Base-by-base conservation (phyloP, 2,329 filamentous ascomycete species). In the Macrophomina phaseolina region DNA sequence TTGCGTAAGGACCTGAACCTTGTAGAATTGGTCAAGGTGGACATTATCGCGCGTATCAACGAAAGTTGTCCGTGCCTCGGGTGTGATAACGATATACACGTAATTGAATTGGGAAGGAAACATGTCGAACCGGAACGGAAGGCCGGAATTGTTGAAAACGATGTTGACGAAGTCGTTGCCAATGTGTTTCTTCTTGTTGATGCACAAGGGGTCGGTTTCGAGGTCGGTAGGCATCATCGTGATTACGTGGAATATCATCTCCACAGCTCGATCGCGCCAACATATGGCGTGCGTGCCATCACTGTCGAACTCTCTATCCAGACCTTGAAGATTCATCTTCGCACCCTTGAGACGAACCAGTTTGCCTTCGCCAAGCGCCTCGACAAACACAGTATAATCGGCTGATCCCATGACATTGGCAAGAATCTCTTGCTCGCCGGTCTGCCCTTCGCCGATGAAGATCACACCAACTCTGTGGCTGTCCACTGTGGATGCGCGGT, bases 101-200 rank as follows among this genome's bases (percentile, higher is more conserved):
- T 92, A 97, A 76, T 97, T 98, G 83, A 99, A 97, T 67, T 94
- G 91, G 0, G 93, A 96, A 0, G 93, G 93, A 72, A 99, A 97
- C 0, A 92, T 97, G 76, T 97, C 88, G 76, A 97, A 97, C 64
- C 87, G 86, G 81, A 97, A 98, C 0, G 91, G 90, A 56, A 90
- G 79, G n/a, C 95, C 94, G 2, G 94, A 97, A 74, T 97, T 93
- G 77, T 99, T 99, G 85, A 96, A 99, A 67, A 99, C 90, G 72
- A 99, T 97, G 76, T 97, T 98, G 75, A 99, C 95, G 77, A 92
- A 97, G 78, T 98, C 95, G 75, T 99, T 99, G 67, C 95, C 95
- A 68, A 98, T 95, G 75, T 98, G 96, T 2, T 89, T 86, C 80
- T 99, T 99, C 82, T 99, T 99, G 77, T 88, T 86, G 69, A 90